Conservation (phyloP, 202 grass and related monocot species). For the Bolboschoenoplectus hybrid region DNA sequence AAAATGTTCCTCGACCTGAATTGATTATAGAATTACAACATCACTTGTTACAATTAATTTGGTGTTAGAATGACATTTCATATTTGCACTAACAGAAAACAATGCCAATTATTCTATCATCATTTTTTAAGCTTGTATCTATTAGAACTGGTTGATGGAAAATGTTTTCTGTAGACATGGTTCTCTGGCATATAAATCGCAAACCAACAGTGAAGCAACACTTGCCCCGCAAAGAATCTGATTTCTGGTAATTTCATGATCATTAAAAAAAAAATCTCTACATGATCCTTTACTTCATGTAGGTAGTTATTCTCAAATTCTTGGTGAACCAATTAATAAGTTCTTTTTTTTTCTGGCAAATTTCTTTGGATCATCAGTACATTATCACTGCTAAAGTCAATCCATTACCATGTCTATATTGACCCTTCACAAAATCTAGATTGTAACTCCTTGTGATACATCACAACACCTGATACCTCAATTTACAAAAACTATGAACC, state of each 20-base stretch:
- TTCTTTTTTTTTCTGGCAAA: background rate
- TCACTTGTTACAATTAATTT: background rate
- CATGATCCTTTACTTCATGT: background rate
- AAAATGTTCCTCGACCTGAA: slow-evolving; percentile 19
- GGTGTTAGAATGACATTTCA: background rate
- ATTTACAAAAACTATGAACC: background rate
- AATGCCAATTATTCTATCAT: background rate
- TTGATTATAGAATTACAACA: slow-evolving; percentile 10
- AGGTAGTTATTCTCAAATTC: background rate
- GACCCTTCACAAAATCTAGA: background rate
- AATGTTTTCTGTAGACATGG: background rate
- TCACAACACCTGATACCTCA: background rate
- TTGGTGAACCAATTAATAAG: background rate
- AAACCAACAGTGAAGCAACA: background rate
- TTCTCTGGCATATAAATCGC: background rate
- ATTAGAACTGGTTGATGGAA: background rate
- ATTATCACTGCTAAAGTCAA: background rate
- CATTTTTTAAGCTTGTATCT: background rate
- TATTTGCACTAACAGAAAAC: background rate
- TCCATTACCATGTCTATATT: background rate
- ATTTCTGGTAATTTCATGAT: background rate
- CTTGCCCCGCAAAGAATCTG: background rate
- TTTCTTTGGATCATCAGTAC: background rate
- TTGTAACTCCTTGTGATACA: background rate
- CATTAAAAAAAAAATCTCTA: background rate